phyloP scores from a whole-genome alignment of 78 protist species.

The Pelomyxa schiedti region DNA sequence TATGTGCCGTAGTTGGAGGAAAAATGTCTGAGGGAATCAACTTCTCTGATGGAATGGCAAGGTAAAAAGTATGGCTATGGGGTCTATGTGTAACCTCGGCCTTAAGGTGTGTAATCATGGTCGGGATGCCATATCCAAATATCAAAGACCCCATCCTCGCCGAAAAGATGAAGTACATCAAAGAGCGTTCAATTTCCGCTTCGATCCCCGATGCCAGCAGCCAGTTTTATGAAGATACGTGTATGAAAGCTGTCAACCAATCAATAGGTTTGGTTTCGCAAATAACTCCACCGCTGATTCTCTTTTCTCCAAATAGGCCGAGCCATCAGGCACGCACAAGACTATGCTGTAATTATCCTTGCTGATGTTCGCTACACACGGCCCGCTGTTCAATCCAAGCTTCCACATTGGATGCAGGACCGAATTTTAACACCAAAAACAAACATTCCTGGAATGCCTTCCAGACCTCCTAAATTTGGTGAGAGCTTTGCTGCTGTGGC shows the following conservation, averaged over 20 bases:
- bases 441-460: too few relatives aligned
- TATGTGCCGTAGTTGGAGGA: conserved; percentile 66
- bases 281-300: not conserved
- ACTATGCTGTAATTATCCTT: conserved; percentile 62
- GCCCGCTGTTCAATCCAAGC: not conserved
- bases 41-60: conserved; percentile 53
- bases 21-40: conserved; percentile 85
- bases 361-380: conserved; percentile 36
- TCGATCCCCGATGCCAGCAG: not conserved
- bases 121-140: conserved; percentile 77
- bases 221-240: conserved; percentile 35
- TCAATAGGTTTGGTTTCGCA: conserved; percentile 44
- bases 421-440: too few relatives aligned
- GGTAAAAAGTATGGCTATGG: conserved; percentile 4
- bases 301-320: not conserved
- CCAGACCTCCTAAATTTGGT: not conserved
- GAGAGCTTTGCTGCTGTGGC: not conserved
- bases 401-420: not conserved
- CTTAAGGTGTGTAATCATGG: conserved; percentile 38
- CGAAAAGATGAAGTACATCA: conserved; percentile 21
- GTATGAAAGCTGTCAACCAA: conserved; percentile 84
- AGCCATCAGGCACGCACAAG: conserved; percentile 60
- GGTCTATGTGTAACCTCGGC: too few relatives aligned
- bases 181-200: not conserved
- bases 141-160: conserved; percentile 16